Evolutionary conservation across 768 basidiomycete genomes (phyloP), one percentile per base, ranked within the genome.

Genomic region (Kondoa subrosea): DNA sequence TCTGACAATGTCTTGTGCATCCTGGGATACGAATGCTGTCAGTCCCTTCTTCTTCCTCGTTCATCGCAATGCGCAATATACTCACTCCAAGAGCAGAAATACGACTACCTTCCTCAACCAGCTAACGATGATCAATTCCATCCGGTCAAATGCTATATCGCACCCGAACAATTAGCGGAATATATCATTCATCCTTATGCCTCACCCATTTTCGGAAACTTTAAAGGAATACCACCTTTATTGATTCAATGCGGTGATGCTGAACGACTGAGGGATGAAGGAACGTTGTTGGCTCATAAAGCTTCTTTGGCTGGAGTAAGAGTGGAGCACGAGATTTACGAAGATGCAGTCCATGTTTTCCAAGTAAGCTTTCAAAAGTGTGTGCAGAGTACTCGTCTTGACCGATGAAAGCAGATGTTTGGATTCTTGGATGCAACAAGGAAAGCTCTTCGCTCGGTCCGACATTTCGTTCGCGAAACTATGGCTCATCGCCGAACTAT

Each of bases 141-240:
- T 75, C 93, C 93, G 0, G 86, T 99, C 65, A 83, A 84, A n/a
- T 86, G 92, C 73, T 95, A 96, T 74, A 85, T 97, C 15, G 93
- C 92, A 17, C 30, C 64, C 2, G 71, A 71, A 30, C 57, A 66
- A 50, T 71, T 75, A 40, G 65, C 87, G 73, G 80, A 85, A 68
- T 93, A 89, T 75, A 80, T 96, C 59, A 96, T 91, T 0, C 91
- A 99, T 76, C 93, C 93, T 12, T 99, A 99, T 73, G 93, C 87
- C 12, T 91, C 89, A 68, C 93, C 90, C 0, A 79, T 99, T 17
- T 99, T 99, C 72, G 93, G 95, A 25, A 84, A 91, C 75, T 86
- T 92, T 69, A 79, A 80, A 12, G 87, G 87, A 4, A 79, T 99
- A 21, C 93, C 93, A 12, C 93, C 93, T 0, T 75, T 97, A 74